Conservation (phyloP, 306 rosid genomes). For the Benincasa hispida region DNA sequence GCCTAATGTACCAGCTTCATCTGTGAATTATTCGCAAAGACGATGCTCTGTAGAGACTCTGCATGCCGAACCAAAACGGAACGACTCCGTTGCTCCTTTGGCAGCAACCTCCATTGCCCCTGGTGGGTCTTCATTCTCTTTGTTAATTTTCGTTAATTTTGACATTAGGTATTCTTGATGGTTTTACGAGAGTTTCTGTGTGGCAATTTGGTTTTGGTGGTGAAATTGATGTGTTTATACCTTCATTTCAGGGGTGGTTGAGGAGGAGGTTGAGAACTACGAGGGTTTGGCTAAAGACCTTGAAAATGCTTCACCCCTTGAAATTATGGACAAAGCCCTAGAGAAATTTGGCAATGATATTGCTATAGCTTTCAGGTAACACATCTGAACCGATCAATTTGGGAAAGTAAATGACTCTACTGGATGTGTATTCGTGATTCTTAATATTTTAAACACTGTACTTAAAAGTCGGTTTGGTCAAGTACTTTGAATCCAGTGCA, state of each 20-base stretch:
- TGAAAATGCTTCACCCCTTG: constrained; percentile 66
- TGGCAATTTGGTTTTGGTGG: neutral
- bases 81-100: constrained; percentile 33
- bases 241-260: constrained; percentile 39
- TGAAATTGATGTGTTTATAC: neutral
- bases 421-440: neutral
- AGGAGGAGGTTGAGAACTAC: constrained; percentile 35
- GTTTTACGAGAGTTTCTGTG: neutral
- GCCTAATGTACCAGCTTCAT: constrained; percentile 14
- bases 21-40: constrained; percentile 27
- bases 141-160: neutral
- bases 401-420: neutral
- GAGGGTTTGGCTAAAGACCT: constrained; percentile 40
- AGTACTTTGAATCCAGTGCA: neutral
- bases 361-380: constrained; percentile 84
- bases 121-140: constrained; percentile 20
- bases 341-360: constrained; percentile 65
- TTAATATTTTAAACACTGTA: neutral
- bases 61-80: constrained; percentile 40
- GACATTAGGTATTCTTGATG: neutral
- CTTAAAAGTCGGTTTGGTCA: neutral
- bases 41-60: constrained; percentile 32
- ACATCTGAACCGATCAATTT: neutral
- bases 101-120: constrained; percentile 43
- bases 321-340: constrained; percentile 68